Evolutionary conservation across 768 basidiomycete genomes (phyloP).

Genomic region (Daedaleopsis nitida): DNA sequence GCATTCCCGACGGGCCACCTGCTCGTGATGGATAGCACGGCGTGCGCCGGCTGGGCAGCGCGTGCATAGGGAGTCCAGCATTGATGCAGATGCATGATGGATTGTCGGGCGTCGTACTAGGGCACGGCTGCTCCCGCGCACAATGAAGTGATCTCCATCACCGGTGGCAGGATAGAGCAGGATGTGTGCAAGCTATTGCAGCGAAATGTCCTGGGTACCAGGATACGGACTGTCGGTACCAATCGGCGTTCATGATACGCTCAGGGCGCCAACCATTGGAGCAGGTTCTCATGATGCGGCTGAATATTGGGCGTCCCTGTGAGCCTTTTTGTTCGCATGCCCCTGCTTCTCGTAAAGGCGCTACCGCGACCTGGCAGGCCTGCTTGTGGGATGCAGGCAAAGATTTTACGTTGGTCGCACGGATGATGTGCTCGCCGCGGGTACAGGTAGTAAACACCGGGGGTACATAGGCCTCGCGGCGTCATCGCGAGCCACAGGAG

Average conservation of each 20-base stretch:
- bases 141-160: neutral
- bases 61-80: neutral
- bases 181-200: too few relatives aligned
- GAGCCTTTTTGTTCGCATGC: neutral
- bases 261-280: neutral
- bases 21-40: conserved; percentile 6
- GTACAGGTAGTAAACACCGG: neutral
- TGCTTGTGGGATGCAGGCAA: neutral
- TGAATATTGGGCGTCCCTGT: neutral
- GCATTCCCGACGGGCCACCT: conserved; percentile 1
- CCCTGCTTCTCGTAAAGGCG: neutral
- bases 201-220: neutral
- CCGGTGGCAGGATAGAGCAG: neutral
- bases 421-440: neutral
- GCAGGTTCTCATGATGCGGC: neutral
- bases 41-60: neutral
- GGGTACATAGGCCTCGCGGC: too few relatives aligned
- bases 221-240: neutral
- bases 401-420: neutral
- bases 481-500: too few relatives aligned
- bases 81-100: neutral
- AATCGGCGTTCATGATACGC: neutral
- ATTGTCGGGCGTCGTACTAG: too few relatives aligned
- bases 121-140: neutral
- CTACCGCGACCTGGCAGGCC: neutral